Evolutionary conservation across 331 rosid species (phyloP).

Genomic region (Malus hybrid): DNA sequence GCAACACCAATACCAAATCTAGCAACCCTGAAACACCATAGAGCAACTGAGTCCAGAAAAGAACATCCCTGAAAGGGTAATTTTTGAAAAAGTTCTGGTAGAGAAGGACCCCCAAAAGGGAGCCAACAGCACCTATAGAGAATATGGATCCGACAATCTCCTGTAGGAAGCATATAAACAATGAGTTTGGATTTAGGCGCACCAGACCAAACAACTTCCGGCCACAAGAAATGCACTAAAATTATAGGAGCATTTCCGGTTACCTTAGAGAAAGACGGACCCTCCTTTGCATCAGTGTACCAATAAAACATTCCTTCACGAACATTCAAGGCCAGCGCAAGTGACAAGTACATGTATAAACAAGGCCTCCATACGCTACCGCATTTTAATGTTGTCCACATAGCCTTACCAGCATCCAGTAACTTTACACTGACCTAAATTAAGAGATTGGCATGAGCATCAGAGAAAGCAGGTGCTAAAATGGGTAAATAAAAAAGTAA

Average conservation of each 20-base stretch:
- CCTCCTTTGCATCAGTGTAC: slow-evolving; percentile 77
- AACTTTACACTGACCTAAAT: slow-evolving; percentile 60
- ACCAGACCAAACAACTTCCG: background rate
- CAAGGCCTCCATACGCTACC: slow-evolving; percentile 81
- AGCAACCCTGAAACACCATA: slow-evolving; percentile 80
- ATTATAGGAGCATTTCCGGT: background rate
- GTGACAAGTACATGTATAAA: slow-evolving; percentile 71
- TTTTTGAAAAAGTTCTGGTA: slow-evolving; percentile 72
- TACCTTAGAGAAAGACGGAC: slow-evolving; percentile 89
- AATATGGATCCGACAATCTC: slow-evolving; percentile 74
- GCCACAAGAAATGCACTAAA: background rate
- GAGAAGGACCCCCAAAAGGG: slow-evolving; percentile 75
- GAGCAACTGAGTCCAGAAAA: slow-evolving; percentile 84
- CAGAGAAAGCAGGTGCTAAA: background rate
- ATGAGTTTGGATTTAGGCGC: slow-evolving; percentile 2
- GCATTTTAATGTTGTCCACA: slow-evolving; percentile 73
- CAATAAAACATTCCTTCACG: slow-evolving; percentile 92
- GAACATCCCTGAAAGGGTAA: slow-evolving; percentile 69
- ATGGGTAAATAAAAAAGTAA: background rate
- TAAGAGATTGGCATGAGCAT: background rate
- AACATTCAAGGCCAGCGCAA: slow-evolving; percentile 71
- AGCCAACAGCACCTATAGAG: slow-evolving; percentile 78
- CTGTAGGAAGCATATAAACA: slow-evolving; percentile 37
- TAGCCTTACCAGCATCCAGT: slow-evolving; percentile 53
- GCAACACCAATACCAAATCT: slow-evolving; percentile 59